phyloP scores from a whole-genome alignment of 2,329 filamentous ascomycete genomes.

The Hypoxylon sp. region DNA sequence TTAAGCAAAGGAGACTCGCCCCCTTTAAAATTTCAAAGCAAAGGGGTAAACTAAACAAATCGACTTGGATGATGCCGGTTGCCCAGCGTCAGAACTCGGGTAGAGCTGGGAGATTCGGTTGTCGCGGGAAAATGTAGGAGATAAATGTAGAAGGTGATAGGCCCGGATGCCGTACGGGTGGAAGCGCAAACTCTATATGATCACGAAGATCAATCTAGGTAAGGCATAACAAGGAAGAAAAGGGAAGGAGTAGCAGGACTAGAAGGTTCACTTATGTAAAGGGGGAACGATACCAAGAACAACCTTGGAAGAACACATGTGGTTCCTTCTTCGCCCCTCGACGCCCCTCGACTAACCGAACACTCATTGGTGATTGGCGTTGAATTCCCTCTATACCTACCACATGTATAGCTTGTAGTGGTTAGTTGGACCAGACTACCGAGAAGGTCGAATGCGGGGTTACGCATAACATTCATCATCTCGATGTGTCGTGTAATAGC shows the following conservation, averaged over 20 bases:
- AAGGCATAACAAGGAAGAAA: slow-evolving; percentile 12
- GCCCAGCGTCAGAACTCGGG: slow-evolving; percentile 8
- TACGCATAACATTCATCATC: slow-evolving; percentile 42
- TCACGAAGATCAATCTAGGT: slow-evolving; percentile 11
- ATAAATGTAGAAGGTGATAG: slow-evolving; percentile 4
- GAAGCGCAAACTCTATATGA: slow-evolving; percentile 29
- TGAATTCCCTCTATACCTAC: slow-evolving; percentile 25
- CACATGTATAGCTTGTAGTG: slow-evolving; percentile 26
- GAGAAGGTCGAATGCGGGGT: slow-evolving; percentile 44
- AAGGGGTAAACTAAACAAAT: slow-evolving; percentile 20
- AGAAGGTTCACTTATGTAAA: slow-evolving; percentile 28
- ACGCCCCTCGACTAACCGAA: slow-evolving; percentile 19
- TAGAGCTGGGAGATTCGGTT: slow-evolving; percentile 14
- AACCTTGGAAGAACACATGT: background rate
- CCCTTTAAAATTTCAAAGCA: slow-evolving; percentile 20
- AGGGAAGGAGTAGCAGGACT: slow-evolving; percentile 20
- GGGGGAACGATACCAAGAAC: background rate
- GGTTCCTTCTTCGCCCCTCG: background rate
- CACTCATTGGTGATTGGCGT: slow-evolving; percentile 29
- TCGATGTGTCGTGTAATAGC: slow-evolving; percentile 26
- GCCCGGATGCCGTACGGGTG: background rate
- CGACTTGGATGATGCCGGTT: background rate
- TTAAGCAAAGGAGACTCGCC: slow-evolving; percentile 7
- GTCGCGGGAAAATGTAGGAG: slow-evolving; percentile 17
- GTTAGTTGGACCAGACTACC: slow-evolving; percentile 38